phyloP scores from a whole-genome alignment of 257 asterid species.

The Ocimum tenuiflorum region DNA sequence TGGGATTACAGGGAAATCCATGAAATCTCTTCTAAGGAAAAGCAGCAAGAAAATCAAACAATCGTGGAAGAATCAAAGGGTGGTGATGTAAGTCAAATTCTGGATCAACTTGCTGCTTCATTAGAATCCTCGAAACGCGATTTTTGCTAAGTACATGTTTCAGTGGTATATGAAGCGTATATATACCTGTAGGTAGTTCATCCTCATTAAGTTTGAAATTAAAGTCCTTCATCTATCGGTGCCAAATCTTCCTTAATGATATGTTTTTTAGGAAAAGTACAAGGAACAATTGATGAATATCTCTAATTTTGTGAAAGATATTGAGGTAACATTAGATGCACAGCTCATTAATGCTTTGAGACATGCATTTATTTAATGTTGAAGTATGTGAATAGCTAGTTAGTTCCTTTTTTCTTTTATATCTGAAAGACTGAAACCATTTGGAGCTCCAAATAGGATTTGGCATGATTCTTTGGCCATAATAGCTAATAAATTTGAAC shows the following conservation, averaged over 20 bases:
- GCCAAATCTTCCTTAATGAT: slow-evolving; percentile 13
- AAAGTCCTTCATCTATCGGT: background rate
- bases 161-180: slow-evolving; percentile 34
- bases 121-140: slow-evolving; percentile 37
- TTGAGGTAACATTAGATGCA: slow-evolving; percentile 47
- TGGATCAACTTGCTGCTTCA: slow-evolving; percentile 34
- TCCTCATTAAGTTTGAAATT: background rate
- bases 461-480: background rate
- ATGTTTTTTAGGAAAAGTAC: slow-evolving; percentile 46
- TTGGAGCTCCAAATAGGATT: background rate
- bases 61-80: slow-evolving; percentile 25
- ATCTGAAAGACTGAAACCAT: no score
- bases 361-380: background rate
- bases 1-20: slow-evolving; percentile 47
- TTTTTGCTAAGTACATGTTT: slow-evolving; percentile 24
- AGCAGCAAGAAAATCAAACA: slow-evolving; percentile 38
- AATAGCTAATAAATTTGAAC: background rate
- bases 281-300: slow-evolving; percentile 54
- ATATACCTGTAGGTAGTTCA: background rate
- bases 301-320: slow-evolving; percentile 51
- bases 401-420: no score
- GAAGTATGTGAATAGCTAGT: background rate
- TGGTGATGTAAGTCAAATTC: slow-evolving; percentile 28
- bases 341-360: slow-evolving; percentile 9
- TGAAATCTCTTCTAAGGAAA: slow-evolving; percentile 32